These are phyloP conservation scores for Leishmania tropica DNA, from an alignment of 208 protist genomes.

Conservation along the genomic window DNA sequence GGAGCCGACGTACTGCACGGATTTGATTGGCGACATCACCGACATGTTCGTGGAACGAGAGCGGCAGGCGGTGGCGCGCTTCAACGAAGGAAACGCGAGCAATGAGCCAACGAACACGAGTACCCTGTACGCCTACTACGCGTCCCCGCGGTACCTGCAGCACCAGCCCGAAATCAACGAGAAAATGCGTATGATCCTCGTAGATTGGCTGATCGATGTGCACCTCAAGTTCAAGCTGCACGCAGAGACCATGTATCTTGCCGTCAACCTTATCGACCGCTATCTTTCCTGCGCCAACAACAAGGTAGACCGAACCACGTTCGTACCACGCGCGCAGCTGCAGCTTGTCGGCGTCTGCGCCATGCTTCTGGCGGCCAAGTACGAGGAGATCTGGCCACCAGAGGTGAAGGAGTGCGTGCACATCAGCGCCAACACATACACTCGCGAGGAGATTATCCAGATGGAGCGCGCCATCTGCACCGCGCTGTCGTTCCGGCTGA, in stretches of 20 bases:
- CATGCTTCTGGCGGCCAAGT: conserved; percentile 93
- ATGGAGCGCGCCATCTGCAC: conserved; percentile 92
- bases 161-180: conserved; percentile 95
- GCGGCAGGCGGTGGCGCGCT: conserved; percentile 52
- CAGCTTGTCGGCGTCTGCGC: conserved; percentile 96
- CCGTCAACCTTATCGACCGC: conserved; percentile 97
- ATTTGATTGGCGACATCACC: conserved; percentile 85
- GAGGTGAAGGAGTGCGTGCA: conserved; percentile 94
- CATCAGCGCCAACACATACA: conserved; percentile 95
- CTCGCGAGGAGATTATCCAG: conserved; percentile 86
- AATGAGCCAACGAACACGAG: conserved; percentile 39
- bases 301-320: conserved; percentile 55
- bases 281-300: conserved; percentile 84
- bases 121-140: conserved; percentile 59
- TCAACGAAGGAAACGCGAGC: conserved; percentile 57
- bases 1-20: conserved; percentile 73
- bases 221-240: conserved; percentile 97
- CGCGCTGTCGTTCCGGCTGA: conserved; percentile 87
- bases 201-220: conserved; percentile 99
- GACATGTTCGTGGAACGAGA: conserved; percentile 80
- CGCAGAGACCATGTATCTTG: conserved; percentile 97
- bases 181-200: conserved; percentile 97
- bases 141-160: conserved; percentile 79
- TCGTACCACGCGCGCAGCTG: conserved; percentile 85
- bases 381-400: conserved; percentile 95